Evolutionary conservation across 2,329 filamentous ascomycete species (phyloP).

Genomic region (Tetracladium maxilliforme): DNA sequence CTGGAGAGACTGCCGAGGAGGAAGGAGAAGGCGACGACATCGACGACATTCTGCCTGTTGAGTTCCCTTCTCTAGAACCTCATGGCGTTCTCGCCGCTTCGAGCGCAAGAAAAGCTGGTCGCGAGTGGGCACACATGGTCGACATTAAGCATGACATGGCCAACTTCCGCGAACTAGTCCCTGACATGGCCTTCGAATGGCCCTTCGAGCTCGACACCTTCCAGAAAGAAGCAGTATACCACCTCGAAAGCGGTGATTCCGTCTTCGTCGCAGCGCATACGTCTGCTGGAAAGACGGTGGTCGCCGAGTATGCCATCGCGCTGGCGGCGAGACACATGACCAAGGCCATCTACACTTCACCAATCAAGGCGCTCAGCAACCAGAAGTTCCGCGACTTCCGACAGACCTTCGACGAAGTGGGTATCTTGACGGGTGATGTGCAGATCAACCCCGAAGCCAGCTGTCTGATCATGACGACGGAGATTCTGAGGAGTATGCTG

Average conservation of each 20-base stretch:
- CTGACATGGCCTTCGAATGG: constrained; percentile 92
- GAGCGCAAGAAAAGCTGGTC: constrained; percentile 57
- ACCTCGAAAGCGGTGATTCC: constrained; percentile 89
- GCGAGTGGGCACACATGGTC: constrained; percentile 97
- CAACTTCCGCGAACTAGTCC: constrained; percentile 89
- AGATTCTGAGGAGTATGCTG: constrained; percentile 95
- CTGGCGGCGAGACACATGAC: constrained; percentile 98
- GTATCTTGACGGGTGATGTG: constrained; percentile 92
- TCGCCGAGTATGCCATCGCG: constrained; percentile 95
- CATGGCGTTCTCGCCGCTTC: constrained; percentile 62
- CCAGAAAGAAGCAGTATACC: constrained; percentile 96
- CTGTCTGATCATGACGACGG: constrained; percentile 98
- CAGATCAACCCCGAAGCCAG: constrained; percentile 96
- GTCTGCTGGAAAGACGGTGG: constrained; percentile 94
- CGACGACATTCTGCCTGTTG: constrained; percentile 75
- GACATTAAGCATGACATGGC: constrained; percentile 84
- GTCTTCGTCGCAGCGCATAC: constrained; percentile 98
- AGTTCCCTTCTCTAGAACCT: constrained; percentile 84
- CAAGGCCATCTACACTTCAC: constrained; percentile 97
- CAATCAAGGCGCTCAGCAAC: constrained; percentile 96
- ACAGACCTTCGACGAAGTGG: constrained; percentile 82
- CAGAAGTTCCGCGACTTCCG: constrained; percentile 97
- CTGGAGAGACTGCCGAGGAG: constrained; percentile 11
- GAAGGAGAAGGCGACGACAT: constrained; percentile 42
- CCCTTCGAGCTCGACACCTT: constrained; percentile 96